phyloP scores from a whole-genome alignment of 139 green algal genomes.

The Chlorella sp. region DNA sequence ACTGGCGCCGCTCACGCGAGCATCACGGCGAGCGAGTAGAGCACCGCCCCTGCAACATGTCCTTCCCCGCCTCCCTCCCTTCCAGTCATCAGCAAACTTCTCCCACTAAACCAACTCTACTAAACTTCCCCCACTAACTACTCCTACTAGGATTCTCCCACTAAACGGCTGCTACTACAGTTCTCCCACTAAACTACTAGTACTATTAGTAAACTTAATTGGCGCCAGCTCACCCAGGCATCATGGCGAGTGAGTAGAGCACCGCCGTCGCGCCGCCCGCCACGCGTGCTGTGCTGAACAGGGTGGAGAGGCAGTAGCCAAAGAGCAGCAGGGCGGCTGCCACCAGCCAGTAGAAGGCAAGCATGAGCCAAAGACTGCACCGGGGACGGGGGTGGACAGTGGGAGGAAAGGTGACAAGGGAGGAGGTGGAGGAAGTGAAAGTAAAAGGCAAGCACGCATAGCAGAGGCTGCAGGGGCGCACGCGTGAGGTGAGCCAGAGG shows the following conservation, averaged over 20 bases:
- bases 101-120: too few species aligned
- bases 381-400: neutral
- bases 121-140: too few species aligned
- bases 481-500: neutral
- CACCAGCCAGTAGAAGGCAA: slow-evolving; percentile 74
- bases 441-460: neutral
- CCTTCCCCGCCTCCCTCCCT: neutral
- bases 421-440: neutral
- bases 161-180: too few species aligned
- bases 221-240: slow-evolving; percentile 68
- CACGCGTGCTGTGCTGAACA: slow-evolving; percentile 72
- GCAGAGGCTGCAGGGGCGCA: too few species aligned
- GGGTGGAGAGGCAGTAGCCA: slow-evolving; percentile 71
- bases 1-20: neutral
- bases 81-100: neutral
- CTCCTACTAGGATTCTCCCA: too few species aligned
- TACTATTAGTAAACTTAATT: too few species aligned
- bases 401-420: too few species aligned
- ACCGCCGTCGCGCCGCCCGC: slow-evolving; percentile 69
- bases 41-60: neutral
- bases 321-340: slow-evolving; percentile 70
- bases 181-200: too few species aligned
- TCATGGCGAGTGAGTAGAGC: slow-evolving; percentile 75
- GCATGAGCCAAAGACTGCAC: slow-evolving; percentile 55
- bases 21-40: neutral